Percentiles rank a stretch among this genome's conserved stretches.
phyloP scores from a whole-genome alignment of 164 flowering plant species.

The Cinnamomum micranthum region DNA sequence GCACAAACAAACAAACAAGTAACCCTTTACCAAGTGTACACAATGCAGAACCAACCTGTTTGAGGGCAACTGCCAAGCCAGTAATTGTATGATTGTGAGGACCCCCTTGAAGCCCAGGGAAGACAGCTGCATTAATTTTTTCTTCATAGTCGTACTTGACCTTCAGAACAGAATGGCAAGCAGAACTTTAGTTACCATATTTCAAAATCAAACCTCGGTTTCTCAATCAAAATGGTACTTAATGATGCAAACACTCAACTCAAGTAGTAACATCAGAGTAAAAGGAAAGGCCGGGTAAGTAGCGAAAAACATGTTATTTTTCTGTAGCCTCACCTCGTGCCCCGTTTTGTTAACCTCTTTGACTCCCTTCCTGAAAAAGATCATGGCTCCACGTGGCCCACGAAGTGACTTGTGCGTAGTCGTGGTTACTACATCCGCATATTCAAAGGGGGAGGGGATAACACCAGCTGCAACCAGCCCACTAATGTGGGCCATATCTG shows the following conservation, averaged over 20 bases:
- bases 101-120: constrained; percentile 99
- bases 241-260: not conserved
- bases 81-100: constrained; percentile 99
- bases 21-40: not conserved
- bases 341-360: constrained; percentile 89
- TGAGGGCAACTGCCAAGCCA: constrained; percentile 95
- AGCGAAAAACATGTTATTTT: not conserved
- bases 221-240: not conserved
- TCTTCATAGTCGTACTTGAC: constrained; percentile 93
- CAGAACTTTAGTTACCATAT: not conserved
- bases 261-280: not conserved
- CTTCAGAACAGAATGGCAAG: constrained; percentile 35
- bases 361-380: constrained; percentile 81
- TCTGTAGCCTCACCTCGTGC: constrained; percentile 47
- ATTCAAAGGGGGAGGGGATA: constrained; percentile 96
- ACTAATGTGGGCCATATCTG: constrained; percentile 99
- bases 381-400: constrained; percentile 98
- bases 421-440: constrained; percentile 97
- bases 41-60: constrained; percentile 52
- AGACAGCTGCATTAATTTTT: constrained; percentile 94
- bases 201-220: not conserved
- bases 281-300: not conserved
- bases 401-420: constrained; percentile 99
- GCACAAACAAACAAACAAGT: not conserved
- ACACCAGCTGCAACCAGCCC: constrained; percentile 98